Evolutionary conservation across 768 basidiomycete species (phyloP).

Genomic region (Calocybe indica): DNA sequence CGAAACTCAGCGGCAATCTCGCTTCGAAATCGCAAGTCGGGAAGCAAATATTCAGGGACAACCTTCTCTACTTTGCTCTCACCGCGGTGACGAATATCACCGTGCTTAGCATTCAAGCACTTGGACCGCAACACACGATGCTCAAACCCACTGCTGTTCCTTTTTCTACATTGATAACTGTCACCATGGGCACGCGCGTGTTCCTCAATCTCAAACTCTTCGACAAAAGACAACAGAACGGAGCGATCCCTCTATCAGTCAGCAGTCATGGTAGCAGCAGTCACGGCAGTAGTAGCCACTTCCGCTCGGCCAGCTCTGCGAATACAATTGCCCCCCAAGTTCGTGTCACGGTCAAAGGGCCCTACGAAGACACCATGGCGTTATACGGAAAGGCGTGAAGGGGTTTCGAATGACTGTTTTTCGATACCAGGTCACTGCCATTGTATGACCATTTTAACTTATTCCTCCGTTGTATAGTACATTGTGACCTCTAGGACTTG

Average conservation of each 20-base stretch:
- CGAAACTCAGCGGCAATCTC: not conserved
- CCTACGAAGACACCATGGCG: too few species aligned
- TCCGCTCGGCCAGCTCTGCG: too few species aligned
- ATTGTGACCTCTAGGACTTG: too few species aligned
- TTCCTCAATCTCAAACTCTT: constrained; percentile 1
- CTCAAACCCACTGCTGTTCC: not conserved
- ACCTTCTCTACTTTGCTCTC: constrained; percentile 8
- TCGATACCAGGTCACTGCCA: too few species aligned
- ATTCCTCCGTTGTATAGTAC: too few species aligned
- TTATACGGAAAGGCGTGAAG: too few species aligned
- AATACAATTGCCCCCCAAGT: too few species aligned
- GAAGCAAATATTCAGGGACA: constrained; percentile 5
- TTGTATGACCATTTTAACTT: too few species aligned
- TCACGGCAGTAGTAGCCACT: too few species aligned
- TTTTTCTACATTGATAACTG: not conserved
- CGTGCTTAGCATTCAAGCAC: constrained; percentile 1
- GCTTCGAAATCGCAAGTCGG: not conserved
- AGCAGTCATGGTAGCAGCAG: not conserved
- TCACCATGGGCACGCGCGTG: not conserved
- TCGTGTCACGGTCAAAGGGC: too few species aligned
- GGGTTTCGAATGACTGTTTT: too few species aligned
- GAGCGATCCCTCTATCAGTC: not conserved
- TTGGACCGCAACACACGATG: not conserved
- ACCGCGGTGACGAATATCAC: not conserved
- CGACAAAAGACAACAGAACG: constrained; percentile 1